These are phyloP conservation scores for Cymbopogon citratus DNA, from an alignment of 176 grass and related monocot genomes.

Conservation along the genomic window DNA sequence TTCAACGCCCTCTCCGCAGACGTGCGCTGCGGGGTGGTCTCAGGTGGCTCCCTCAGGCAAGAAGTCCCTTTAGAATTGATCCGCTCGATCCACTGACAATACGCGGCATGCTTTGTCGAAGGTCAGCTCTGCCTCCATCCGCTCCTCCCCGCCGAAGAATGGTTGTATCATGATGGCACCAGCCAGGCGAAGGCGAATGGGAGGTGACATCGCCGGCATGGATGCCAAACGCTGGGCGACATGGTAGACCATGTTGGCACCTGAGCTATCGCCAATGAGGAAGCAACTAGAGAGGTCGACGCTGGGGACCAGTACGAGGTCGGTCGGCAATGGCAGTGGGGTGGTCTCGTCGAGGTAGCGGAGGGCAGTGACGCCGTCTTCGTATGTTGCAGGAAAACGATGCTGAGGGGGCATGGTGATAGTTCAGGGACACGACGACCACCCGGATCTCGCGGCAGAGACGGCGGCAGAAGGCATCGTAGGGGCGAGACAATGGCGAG, in stretches of 20 bases:
- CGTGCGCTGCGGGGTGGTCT: too few species aligned
- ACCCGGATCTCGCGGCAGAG: conserved; percentile 31
- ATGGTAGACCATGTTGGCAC: conserved; percentile 65
- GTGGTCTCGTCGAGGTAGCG: conserved; percentile 23
- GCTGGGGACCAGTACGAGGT: neutral
- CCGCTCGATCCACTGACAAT: conserved; percentile 3
- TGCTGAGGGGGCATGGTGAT: conserved; percentile 56
- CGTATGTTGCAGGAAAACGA: conserved; percentile 46
- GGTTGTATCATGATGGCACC: conserved; percentile 31
- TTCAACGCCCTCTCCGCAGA: neutral
- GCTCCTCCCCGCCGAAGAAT: conserved; percentile 44
- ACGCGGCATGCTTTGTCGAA: neutral
- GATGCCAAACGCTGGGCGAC: conserved; percentile 50
- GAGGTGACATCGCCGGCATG: neutral
- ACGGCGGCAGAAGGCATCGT: conserved; percentile 33
- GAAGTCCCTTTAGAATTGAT: conserved; percentile 37
- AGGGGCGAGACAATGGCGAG: conserved; percentile 18
- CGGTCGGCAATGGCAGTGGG: neutral
- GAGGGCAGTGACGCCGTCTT: conserved; percentile 45
- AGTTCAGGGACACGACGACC: conserved; percentile 44
- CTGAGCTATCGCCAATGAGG: conserved; percentile 59
- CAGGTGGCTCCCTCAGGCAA: conserved; percentile 26
- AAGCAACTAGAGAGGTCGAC: conserved; percentile 44
- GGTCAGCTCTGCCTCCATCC: conserved; percentile 23
- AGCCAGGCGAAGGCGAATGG: neutral